These are phyloP conservation scores for Colletotrichum paranaense DNA, from an alignment of 2,329 filamentous ascomycete genomes.

Conservation along the genomic window DNA sequence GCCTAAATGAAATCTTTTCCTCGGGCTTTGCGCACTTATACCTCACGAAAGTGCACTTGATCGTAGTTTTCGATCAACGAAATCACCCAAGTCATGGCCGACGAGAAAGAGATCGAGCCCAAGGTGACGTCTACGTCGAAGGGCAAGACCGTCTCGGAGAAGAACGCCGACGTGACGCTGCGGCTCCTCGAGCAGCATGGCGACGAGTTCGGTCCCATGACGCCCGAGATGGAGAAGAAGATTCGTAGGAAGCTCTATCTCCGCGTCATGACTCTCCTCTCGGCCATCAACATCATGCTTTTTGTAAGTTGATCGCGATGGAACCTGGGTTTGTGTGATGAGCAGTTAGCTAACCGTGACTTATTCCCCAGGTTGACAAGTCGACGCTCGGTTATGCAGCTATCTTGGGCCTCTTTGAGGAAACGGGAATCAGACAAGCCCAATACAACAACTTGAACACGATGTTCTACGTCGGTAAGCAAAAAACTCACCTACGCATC, in stretches of 20 bases:
- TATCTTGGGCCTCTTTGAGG: slow-evolving; percentile 53
- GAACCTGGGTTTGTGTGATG: no score
- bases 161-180: slow-evolving; percentile 50
- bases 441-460: slow-evolving; percentile 55
- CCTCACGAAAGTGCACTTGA: neutral
- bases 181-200: slow-evolving; percentile 48
- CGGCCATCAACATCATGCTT: slow-evolving; percentile 48
- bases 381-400: slow-evolving; percentile 52
- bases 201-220: slow-evolving; percentile 44
- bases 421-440: slow-evolving; percentile 48
- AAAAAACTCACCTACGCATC: no score
- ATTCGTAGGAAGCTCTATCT: slow-evolving; percentile 47
- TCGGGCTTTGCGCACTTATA: no score
- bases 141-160: slow-evolving; percentile 33
- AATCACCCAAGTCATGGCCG: slow-evolving; percentile 3
- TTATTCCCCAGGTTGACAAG: slow-evolving; percentile 48
- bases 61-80: no score
- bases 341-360: neutral
- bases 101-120: slow-evolving; percentile 14
- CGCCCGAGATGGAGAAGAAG: slow-evolving; percentile 45
- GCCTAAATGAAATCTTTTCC: neutral
- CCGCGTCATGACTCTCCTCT: slow-evolving; percentile 45
- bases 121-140: slow-evolving; percentile 8
- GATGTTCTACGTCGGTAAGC: slow-evolving; percentile 53
- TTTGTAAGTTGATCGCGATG: slow-evolving; percentile 43